Evolutionary conservation across 371 early-diverging fungal species (phyloP), one percentile per base, ranked within the genome.

Genomic region (Mucor ambiguus): DNA sequence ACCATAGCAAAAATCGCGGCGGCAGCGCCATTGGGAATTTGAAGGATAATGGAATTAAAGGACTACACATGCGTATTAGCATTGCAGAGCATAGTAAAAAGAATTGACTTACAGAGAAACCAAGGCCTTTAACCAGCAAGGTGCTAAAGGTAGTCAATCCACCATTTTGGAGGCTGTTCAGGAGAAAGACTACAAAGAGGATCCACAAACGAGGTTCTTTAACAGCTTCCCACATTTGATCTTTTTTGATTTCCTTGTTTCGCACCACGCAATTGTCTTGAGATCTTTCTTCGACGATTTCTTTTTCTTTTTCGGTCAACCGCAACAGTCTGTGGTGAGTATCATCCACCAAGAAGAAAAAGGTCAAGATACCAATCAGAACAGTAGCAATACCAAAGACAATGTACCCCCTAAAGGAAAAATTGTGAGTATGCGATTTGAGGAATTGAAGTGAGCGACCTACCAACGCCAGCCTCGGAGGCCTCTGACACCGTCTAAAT

Each of bases 111-210:
- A 79, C 79, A 12, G 76, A 68, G 54, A 79, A 82, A 11, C 78
- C 80, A 22, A 82, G 62, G 0, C 66, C 67, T 59, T 69, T 33
- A 4, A 79, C 75, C 20, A 82, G 60, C 22, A 73, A 61, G 10
- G 80, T 70, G 56, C 72, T 71, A 43, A 75, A 82, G 0, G 70
- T 70, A 4, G 71, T 54, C 32, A 80, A n/a, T 32, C 75, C 83
- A 37, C 80, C 77, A 54, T 74, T 76, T 37, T 72, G 73, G 30
- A 80, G 58, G 24, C 65, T 66, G 7, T 68, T 67, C 16, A 69
- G 35, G 4, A 73, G 24, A 29, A 63, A 52, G 14, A 70, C 68
- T 3, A 76, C 16, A 5, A 56, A 61, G 11, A 78, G 18, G 12
- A 76, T 55, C 33, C 63, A 82, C 12, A 69, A 59, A 3, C 79